Evolutionary conservation across 345 rosid species (phyloP).

Genomic region (Citrus cavaleriei): DNA sequence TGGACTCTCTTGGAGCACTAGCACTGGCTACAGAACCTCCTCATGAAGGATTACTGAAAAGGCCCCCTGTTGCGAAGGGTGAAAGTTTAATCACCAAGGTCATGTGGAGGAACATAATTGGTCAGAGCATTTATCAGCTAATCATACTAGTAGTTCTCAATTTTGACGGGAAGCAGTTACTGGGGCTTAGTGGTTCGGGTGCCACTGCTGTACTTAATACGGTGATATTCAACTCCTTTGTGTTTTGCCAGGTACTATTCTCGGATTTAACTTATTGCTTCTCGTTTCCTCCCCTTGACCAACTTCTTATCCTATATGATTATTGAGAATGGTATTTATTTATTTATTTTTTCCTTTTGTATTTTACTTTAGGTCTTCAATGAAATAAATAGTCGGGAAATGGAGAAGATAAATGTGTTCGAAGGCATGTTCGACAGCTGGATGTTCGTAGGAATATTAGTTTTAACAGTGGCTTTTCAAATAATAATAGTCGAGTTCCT

Average conservation of each 20-base stretch:
- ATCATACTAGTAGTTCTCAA: constrained; percentile 57
- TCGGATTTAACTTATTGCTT: not conserved
- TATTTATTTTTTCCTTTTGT: not conserved
- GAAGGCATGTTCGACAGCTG: constrained; percentile 57
- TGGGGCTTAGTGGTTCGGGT: constrained; percentile 55
- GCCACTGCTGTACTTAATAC: constrained; percentile 63
- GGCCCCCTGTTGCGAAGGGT: constrained; percentile 50
- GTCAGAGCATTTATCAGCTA: constrained; percentile 85
- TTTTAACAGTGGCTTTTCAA: constrained; percentile 62
- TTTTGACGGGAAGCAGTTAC: constrained; percentile 54
- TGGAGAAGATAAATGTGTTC: constrained; percentile 69
- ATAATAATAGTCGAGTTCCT: constrained; percentile 74
- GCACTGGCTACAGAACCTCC: constrained; percentile 92
- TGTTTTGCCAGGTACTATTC: constrained; percentile 74
- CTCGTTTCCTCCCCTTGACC: not conserved
- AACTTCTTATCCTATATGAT: not conserved
- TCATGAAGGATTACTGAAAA: constrained; percentile 62
- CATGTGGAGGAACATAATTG: constrained; percentile 94
- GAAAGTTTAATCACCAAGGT: constrained; percentile 71
- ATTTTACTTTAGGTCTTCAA: constrained; percentile 55
- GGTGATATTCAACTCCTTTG: constrained; percentile 85
- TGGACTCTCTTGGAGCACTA: constrained; percentile 85
- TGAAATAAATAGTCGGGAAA: constrained; percentile 66
- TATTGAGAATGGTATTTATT: not conserved
- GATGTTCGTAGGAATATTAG: constrained; percentile 58